Conservation (phyloP, 1,284 basidiomycete genomes). For the Somion occarium region DNA sequence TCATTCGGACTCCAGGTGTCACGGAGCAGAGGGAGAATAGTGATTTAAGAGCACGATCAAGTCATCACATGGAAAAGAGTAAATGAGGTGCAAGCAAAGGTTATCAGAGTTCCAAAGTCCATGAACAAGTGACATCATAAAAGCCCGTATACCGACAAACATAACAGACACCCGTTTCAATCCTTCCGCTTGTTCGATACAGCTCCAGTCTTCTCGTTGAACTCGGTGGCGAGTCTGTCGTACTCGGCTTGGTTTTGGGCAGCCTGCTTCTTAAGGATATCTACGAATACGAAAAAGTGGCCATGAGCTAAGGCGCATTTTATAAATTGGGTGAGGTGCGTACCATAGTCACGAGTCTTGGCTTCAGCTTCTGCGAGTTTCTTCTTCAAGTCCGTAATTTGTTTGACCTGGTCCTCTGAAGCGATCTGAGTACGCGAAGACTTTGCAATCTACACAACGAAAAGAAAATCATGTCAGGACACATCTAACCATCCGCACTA, state of each 20-base stretch:
- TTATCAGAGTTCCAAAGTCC: too few species aligned
- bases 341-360: conserved; percentile 69
- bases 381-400: conserved; percentile 65
- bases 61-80: too few species aligned
- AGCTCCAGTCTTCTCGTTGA: conserved; percentile 65
- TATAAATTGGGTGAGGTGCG: conserved; percentile 20
- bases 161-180: conserved; percentile 21
- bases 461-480: neutral
- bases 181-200: conserved; percentile 45
- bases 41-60: too few species aligned
- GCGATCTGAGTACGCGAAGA: conserved; percentile 15
- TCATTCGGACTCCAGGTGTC: too few species aligned
- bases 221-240: conserved; percentile 74
- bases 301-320: neutral
- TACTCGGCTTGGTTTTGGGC: conserved; percentile 75
- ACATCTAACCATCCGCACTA: too few species aligned
- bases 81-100: too few species aligned
- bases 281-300: conserved; percentile 29
- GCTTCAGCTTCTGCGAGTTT: conserved; percentile 41
- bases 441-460: conserved; percentile 18
- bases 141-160: too few species aligned
- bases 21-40: too few species aligned
- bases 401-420: conserved; percentile 47
- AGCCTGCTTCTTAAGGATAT: conserved; percentile 81
- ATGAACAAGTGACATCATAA: too few species aligned